A percentile compares a stretch with the other conserved stretches of the same genome.
Evolutionary conservation across 768 basidiomycete genomes (phyloP).

Genomic region (Kwoniella pini): DNA sequence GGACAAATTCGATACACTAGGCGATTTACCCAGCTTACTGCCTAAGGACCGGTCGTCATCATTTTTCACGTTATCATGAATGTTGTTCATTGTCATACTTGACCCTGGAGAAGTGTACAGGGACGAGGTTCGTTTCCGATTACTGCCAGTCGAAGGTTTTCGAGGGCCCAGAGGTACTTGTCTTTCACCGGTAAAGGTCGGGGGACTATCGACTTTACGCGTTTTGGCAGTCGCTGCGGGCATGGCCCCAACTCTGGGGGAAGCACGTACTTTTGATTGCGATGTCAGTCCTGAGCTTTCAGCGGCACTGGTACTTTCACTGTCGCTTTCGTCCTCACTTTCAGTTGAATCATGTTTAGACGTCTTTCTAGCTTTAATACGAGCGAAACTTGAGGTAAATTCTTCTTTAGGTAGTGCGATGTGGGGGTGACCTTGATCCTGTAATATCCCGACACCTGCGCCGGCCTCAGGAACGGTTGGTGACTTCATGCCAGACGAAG

Average conservation of each 20-base stretch:
- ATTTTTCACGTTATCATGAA: background rate
- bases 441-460: no score
- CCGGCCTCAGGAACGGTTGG: no score
- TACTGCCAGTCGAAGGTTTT: slow-evolving; percentile 6
- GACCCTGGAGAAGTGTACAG: background rate
- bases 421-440: no score
- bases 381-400: slow-evolving; percentile 9
- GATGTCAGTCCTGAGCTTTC: background rate
- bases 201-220: background rate
- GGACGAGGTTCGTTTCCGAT: slow-evolving; percentile 6
- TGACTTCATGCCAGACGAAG: no score
- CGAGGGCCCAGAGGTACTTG: slow-evolving; percentile 12
- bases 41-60: slow-evolving; percentile 26
- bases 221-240: background rate
- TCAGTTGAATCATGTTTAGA: background rate
- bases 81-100: background rate
- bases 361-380: background rate
- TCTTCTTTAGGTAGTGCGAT: background rate
- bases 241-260: background rate
- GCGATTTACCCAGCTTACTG: slow-evolving; percentile 5
- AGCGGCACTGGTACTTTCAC: slow-evolving; percentile 6
- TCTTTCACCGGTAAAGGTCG: background rate
- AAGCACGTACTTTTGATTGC: background rate
- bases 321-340: slow-evolving; percentile 14
- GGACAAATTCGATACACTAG: slow-evolving; percentile 1